Evolutionary conservation across 352 stramenopile genomes (phyloP), one percentile per base, ranked within the genome.

Genomic region (Globisporangium nodosum): DNA sequence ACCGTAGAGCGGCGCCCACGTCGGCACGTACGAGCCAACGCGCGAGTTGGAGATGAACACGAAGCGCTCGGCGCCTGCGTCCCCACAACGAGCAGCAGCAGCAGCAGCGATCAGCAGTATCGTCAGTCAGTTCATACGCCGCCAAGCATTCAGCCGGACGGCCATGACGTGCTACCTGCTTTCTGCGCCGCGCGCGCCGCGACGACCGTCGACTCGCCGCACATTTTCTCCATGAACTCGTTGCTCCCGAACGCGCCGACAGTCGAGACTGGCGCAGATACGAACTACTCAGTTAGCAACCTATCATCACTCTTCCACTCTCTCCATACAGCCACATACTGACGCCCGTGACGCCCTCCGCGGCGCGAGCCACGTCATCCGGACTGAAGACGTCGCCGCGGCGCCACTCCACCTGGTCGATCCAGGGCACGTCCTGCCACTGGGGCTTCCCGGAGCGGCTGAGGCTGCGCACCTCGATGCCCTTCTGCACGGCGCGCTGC

Each of bases 1-100:
- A 20, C 88, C 90, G 48, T 95, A 74, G 58, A 96, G 71, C 0
- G 87, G 87, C 21, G 81, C 63, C 76, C 79, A 94, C 18, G 73
- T 75, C 30, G 84, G 82, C 37, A 92, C 57, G 49, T 82, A 76
- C 27, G 78, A 81, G 27, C 85, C 87, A 7, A 97, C 90, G 51
- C 89, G 83, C n/a, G 90, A 94, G 57, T 94, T 95, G n/a, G 87
- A 96, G 27, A 97, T 74, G 56, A 96, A 96, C 43, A 95, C 90
- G 66, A 96, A 96, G 21, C 81, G 78, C 62, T 94, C 73, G 0
- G 60, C 80, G 6, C 71, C 74, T 82, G 45, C 37, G 11, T 20
- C 37, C 37, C 8, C 11, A 18, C 3, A 5, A 15, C 13, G 2
- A 7, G 11, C 12, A 18, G 37, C 33, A 37, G 33, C 33, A 27